Evolutionary conservation across 176 grass and related monocot species (phyloP), one percentile per base, ranked within the genome.

Genomic region (Echinochloa phyllopogon): DNA sequence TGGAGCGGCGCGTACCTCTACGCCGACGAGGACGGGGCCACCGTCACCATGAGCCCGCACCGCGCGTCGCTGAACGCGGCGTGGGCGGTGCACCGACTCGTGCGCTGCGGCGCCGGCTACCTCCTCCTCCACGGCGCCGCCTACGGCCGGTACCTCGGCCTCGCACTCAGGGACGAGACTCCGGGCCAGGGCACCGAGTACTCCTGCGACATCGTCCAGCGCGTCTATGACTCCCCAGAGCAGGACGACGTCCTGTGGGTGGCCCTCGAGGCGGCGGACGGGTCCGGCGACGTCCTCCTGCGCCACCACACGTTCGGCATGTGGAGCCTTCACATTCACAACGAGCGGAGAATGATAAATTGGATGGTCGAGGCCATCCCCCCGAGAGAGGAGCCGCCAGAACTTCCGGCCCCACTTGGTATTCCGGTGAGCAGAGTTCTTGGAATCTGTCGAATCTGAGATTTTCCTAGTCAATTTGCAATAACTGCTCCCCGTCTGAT

Each of bases 141-240:
- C 69, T 75, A 85, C 74, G 83, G 83, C 39, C 74, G 72, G 44
- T 85, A 77, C 83, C 62, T 85, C 49, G 49, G 37, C 10, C 9
- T 38, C 23, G 52, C 38, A 18, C 15, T 3, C 33, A n/a, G 4
- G 49, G 49, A 8, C 1, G 63, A 63, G 49, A 39, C 49, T 6
- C 12, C 5, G 38, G 23, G 3, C 20, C 16, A 14, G 39, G 1
- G 6, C 23, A 67, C 52, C 53, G 29, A 14, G 40, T 15, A 17
- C 49, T 15, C 49, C 18, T n/a, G 55, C 55, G 25, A 18, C 74
- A 51, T 25, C 65, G 42, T 0, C 25, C 74, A 48, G 65, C 18
- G 12, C 5, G 13, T 13, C 64, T 57, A 49, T 51, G 25, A 85
- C 27, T 10, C 0, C 55, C 20, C 55, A 1, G 20, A 8, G 55